Evolutionary conservation across 768 basidiomycete genomes (phyloP).

Genomic region (Rhizopogon sp.): DNA sequence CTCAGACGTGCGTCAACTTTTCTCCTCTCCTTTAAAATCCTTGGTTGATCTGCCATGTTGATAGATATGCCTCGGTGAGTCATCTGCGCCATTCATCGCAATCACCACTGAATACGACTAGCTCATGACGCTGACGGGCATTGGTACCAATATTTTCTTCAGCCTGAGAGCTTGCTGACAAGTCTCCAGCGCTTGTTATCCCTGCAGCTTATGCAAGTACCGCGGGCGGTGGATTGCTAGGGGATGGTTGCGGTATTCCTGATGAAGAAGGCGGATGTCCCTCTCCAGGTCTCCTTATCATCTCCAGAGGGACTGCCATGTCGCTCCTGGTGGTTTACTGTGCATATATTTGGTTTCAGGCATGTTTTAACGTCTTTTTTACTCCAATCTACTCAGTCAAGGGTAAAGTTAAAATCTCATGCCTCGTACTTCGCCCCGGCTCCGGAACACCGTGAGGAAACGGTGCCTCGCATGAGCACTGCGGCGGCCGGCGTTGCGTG

Average conservation of each 20-base stretch:
- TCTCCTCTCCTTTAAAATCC: not conserved
- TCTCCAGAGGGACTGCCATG: conserved; percentile 79
- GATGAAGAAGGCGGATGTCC: conserved; percentile 10
- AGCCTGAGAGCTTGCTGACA: conserved; percentile 10
- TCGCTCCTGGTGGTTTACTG: conserved; percentile 71
- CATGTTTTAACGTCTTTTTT: conserved; percentile 20
- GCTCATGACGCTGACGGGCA: conserved; percentile 84
- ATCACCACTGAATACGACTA: conserved; percentile 18
- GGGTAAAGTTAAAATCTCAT: conserved; percentile 64
- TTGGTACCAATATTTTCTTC: conserved; percentile 48
- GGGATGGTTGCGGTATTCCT: not conserved
- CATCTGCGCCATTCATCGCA: not conserved
- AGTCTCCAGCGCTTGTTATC: conserved; percentile 64
- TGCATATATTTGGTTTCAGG: conserved; percentile 74
- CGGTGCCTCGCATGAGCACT: conserved; percentile 58
- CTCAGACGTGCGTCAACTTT: conserved; percentile 64
- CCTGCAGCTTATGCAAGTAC: conserved; percentile 80
- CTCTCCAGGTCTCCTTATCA: conserved; percentile 54
- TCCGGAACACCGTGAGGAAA: conserved; percentile 32
- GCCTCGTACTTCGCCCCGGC: conserved; percentile 46
- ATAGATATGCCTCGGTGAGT: conserved; percentile 35
- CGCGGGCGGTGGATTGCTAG: conserved; percentile 8
- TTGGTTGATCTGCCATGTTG: not conserved
- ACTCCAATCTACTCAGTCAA: conserved; percentile 3
- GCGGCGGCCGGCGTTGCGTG: conserved; percentile 56